phyloP scores from a whole-genome alignment of 495 filamentous ascomycete genomes.

The Jackrogersella minutella region DNA sequence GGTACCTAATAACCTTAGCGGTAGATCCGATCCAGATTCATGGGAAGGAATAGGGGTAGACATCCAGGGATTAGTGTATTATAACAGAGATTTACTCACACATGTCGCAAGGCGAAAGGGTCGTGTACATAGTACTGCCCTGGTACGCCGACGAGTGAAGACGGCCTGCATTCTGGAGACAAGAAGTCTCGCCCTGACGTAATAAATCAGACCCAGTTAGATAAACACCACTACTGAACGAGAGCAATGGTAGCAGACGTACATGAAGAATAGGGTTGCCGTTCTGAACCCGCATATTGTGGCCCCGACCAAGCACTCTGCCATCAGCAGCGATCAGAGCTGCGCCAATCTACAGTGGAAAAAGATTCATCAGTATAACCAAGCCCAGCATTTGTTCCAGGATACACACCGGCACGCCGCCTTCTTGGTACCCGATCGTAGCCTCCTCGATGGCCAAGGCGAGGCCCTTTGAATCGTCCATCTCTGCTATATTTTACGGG shows the following conservation, averaged over 20 bases:
- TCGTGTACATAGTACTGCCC: slow-evolving; percentile 84
- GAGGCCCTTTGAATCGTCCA: slow-evolving; percentile 63
- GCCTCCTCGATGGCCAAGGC: slow-evolving; percentile 80
- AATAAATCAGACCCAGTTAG: too few species aligned
- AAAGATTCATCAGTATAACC: too few species aligned
- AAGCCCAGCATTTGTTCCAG: too few species aligned
- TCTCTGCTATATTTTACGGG: slow-evolving; percentile 21
- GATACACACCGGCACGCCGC: slow-evolving; percentile 70
- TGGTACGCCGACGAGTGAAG: slow-evolving; percentile 74
- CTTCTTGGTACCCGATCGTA: slow-evolving; percentile 70
- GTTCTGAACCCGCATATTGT: slow-evolving; percentile 84
- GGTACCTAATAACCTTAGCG: slow-evolving; percentile 47
- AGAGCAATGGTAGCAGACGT: too few species aligned
- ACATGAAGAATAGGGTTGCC: slow-evolving; percentile 80
- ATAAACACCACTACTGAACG: too few species aligned
- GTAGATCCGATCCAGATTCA: background rate
- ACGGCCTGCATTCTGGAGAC: slow-evolving; percentile 79
- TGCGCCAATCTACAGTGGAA: slow-evolving; percentile 79
- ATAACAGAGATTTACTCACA: slow-evolving; percentile 57
- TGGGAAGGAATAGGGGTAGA: background rate
- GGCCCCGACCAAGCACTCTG: slow-evolving; percentile 77
- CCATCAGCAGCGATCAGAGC: slow-evolving; percentile 75
- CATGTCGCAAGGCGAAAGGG: slow-evolving; percentile 88
- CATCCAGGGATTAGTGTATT: too few species aligned
- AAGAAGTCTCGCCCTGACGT: slow-evolving; percentile 77